Evolutionary conservation across 2,329 filamentous ascomycete species (phyloP), one percentile per base, ranked within the genome.

Genomic region (Fonsecaea erecta): DNA sequence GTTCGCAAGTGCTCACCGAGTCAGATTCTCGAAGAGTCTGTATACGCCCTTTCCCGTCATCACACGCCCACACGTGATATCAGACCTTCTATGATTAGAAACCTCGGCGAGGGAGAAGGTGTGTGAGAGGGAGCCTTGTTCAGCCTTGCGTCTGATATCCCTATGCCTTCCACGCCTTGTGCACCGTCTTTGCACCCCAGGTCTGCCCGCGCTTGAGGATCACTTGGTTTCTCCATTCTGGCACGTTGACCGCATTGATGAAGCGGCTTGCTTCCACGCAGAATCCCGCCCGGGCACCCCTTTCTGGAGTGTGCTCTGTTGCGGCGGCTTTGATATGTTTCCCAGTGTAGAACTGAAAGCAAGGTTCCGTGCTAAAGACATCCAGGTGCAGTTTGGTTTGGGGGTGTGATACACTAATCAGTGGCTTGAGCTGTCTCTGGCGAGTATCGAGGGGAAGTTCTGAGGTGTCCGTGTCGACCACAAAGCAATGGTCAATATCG

Each of bases 301-400:
- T 85, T 0, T 89, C 88, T 0, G 89, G 86, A 30, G 85, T 77
- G 1, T 81, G 83, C 34, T 80, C 82, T 24, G 82, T 81, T 64
- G 78, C 89, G 0, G 91, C 89, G 12, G 96, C 89, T 72, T 95
- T 81, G 70, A 96, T 93, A 74, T 88, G 89, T 74, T 91, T 89
- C 70, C 94, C 95, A 0, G 93, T 96, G 80, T 98, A 98, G 80
- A 97, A 96, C 78, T 98, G 94, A 83, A 97, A 98, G 0, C 92
- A 91, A 0, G 95, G 95, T 82, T 98, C 94, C 0, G 94, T 98
- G 81, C 91, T 95, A 73, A 88, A 82, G 5, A 97, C 90, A 77
- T 97, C 91, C 56, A 98, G 86, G 75, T 96, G 90, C 70, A 97
- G 84, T 68, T 87, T 86, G 30, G 88, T 90, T 56, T 82, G 82